Evolutionary conservation across 352 stramenopile genomes (phyloP).

Genomic region (Pythium aristosporum): DNA sequence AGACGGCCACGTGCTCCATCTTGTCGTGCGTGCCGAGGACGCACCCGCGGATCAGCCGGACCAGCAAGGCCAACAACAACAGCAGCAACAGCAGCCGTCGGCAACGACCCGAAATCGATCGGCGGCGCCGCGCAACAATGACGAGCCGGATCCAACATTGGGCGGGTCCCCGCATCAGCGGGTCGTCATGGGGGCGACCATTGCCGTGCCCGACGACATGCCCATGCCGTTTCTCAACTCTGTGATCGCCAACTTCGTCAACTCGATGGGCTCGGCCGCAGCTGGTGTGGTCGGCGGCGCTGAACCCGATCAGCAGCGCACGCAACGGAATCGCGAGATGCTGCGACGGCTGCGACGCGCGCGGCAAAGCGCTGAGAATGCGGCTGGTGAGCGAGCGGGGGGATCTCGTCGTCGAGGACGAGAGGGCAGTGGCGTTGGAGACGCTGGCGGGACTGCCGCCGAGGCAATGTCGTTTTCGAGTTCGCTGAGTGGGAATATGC

Average conservation of each 20-base stretch:
- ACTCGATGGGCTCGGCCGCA: conserved; percentile 23
- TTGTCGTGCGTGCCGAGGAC: conserved; percentile 60
- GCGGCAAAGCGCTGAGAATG: conserved; percentile 1
- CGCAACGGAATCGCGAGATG: conserved; percentile 25
- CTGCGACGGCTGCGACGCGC: conserved; percentile 18
- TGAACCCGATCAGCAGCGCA: conserved; percentile 2
- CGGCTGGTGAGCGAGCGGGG: not conserved
- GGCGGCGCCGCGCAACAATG: conserved; percentile 43
- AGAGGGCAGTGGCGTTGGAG: conserved; percentile 9
- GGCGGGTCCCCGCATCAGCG: conserved; percentile 29
- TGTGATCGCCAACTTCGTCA: conserved; percentile 80
- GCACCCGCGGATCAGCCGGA: not conserved
- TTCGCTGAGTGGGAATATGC: conserved; percentile 21
- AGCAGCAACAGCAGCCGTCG: conserved; percentile 2
- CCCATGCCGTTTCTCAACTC: conserved; percentile 84
- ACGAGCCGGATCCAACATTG: conserved; percentile 69
- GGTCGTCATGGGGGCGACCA: conserved; percentile 76
- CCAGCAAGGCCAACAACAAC: not conserved
- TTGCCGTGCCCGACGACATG: conserved; percentile 65
- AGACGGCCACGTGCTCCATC: conserved; percentile 79
- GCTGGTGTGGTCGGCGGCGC: not conserved
- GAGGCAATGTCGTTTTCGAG: conserved; percentile 16
- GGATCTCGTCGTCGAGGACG: conserved; percentile 13
- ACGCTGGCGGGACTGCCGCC: not conserved
- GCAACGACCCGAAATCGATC: not conserved